Evolutionary conservation across 257 asterid genomes (phyloP).

Genomic region (Nicotiana knightiana): DNA sequence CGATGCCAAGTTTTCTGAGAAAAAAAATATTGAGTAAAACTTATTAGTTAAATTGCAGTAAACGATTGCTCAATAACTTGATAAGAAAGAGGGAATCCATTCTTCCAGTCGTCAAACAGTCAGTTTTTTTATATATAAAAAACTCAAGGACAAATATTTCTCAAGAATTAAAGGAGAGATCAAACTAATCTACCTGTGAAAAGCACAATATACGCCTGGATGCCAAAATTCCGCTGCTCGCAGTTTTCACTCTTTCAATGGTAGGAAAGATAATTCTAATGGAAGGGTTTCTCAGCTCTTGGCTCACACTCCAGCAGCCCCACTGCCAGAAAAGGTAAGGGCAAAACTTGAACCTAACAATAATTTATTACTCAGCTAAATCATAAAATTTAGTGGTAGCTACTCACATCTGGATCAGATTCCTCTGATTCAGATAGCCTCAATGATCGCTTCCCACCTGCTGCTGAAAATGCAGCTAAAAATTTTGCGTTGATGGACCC

Average conservation of each 20-base stretch:
- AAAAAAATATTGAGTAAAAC: background rate
- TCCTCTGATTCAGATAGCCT: constrained; percentile 73
- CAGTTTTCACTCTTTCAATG: constrained; percentile 72
- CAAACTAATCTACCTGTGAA: constrained; percentile 53
- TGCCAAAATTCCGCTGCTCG: constrained; percentile 53
- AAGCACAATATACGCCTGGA: constrained; percentile 71
- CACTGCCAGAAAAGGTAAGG: constrained; percentile 47
- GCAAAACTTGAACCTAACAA: background rate
- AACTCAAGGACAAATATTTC: background rate
- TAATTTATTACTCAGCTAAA: constrained; percentile 3
- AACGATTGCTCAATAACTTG: background rate
- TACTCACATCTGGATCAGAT: constrained; percentile 80
- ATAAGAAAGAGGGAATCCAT: background rate
- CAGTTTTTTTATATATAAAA: background rate
- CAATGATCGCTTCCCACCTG: constrained; percentile 70
- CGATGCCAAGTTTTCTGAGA: constrained; percentile 90
- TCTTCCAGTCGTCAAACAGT: background rate
- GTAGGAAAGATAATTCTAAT: constrained; percentile 65
- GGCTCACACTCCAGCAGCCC: constrained; percentile 95
- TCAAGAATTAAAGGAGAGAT: background rate
- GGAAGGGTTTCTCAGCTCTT: constrained; percentile 74
- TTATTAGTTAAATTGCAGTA: background rate
- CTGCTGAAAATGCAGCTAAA: constrained; percentile 92
- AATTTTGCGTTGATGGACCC: constrained; percentile 71
- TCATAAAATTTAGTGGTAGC: background rate